These are phyloP conservation scores for Phytophthora tentaculata DNA, from an alignment of 352 stramenopile species.

Conservation along the genomic window DNA sequence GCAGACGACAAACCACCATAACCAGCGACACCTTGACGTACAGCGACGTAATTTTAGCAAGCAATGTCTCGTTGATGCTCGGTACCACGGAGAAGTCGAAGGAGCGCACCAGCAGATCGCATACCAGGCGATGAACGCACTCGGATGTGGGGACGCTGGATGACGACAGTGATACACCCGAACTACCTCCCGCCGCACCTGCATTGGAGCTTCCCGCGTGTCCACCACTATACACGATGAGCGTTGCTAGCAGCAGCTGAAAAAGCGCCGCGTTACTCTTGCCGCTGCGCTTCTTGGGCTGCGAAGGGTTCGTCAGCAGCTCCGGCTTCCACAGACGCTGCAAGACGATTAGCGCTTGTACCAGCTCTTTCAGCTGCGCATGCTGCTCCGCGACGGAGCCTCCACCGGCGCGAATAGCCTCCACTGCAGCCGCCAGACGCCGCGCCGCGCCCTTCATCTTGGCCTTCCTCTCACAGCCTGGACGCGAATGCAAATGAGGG, in stretches of 20 bases:
- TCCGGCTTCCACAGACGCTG: conserved; percentile 64
- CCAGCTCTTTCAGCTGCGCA: conserved; percentile 44
- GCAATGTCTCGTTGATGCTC: conserved; percentile 61
- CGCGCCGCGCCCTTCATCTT: conserved; percentile 50
- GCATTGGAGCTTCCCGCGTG: conserved; percentile 36
- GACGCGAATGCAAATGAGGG: conserved; percentile 3
- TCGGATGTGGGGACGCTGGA: conserved; percentile 63
- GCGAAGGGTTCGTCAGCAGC: conserved; percentile 26
- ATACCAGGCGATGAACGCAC: conserved; percentile 69
- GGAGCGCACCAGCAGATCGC: conserved; percentile 69
- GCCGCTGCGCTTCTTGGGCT: conserved; percentile 30
- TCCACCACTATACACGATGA: conserved; percentile 72
- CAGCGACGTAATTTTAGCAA: conserved; percentile 59
- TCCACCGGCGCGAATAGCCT: conserved; percentile 47
- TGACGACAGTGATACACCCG: conserved; percentile 56
- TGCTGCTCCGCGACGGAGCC: conserved; percentile 43
- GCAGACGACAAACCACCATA: conserved; percentile 70
- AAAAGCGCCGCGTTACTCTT: conserved; percentile 59
- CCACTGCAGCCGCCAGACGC: conserved; percentile 53
- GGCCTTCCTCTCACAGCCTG: not conserved
- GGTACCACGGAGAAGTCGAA: conserved; percentile 78
- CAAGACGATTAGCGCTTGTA: conserved; percentile 64
- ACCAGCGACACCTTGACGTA: conserved; percentile 75
- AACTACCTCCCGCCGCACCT: conserved; percentile 32
- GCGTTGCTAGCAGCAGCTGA: conserved; percentile 64